These are phyloP conservation scores for Didymellaceae sp. DNA, from an alignment of 2,329 filamentous ascomycete species.

Conservation along the genomic window DNA sequence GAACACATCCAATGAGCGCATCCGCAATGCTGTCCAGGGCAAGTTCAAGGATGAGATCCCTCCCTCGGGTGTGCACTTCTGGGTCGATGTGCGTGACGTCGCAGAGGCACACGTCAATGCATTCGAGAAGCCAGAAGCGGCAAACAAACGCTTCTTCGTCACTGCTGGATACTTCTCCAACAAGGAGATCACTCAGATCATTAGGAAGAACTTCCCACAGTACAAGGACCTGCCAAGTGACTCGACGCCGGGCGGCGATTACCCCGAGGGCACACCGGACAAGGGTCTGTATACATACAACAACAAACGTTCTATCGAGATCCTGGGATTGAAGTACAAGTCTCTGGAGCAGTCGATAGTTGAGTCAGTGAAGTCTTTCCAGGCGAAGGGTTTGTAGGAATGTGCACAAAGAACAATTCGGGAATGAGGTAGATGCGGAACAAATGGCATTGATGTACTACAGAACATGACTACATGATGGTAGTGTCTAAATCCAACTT, in stretches of 20 bases:
- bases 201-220: constrained; percentile 63
- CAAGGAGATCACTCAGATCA: constrained; percentile 62
- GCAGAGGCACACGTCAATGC: constrained; percentile 69
- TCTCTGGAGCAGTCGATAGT: constrained; percentile 64
- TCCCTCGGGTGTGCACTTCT: constrained; percentile 61
- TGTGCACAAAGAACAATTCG: background rate
- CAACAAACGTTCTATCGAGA: constrained; percentile 60
- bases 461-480: constrained; percentile 18
- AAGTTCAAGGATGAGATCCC: constrained; percentile 64
- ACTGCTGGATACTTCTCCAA: constrained; percentile 65
- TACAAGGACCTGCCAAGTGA: constrained; percentile 58
- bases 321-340: constrained; percentile 67
- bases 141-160: constrained; percentile 70
- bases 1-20: constrained; percentile 75
- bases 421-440: background rate
- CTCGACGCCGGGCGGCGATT: constrained; percentile 52
- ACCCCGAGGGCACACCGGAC: constrained; percentile 54
- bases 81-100: constrained; percentile 61
- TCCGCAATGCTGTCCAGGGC: constrained; percentile 69
- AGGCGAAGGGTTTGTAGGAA: constrained; percentile 57
- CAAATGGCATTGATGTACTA: constrained; percentile 15
- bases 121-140: constrained; percentile 61
- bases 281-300: constrained; percentile 55
- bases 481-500: background rate
- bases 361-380: constrained; percentile 69